Base-by-base conservation (phyloP, 805 yeast genomes). In the Kazachstania psychrophila region DNA sequence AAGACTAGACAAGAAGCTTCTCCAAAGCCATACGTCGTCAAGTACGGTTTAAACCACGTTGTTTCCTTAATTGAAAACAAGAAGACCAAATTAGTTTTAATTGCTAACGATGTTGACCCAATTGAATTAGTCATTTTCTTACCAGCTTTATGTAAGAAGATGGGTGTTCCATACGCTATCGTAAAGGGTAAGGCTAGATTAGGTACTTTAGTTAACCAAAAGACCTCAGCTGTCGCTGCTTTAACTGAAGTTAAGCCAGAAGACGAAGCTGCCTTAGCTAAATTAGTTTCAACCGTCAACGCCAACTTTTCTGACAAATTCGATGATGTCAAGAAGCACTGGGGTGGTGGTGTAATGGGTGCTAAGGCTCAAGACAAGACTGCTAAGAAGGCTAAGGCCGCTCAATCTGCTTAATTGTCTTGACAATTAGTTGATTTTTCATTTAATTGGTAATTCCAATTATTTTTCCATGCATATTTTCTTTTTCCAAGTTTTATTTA, bases 281-380 rank as follows among this genome's bases (percentile, higher is more conserved):
- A 85, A 68, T 77, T 89, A 62, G 76, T 92, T 54, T 81, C 96
- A 42, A 81, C 97, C 61, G 77, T 89, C 69, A 79, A 86, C 72
- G 80, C 94, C 54, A 87, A 86, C 92, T 89, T 81, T 72, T 67
- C 70, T 58, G 95, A 84, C 65, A 85, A 86, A 72, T 85, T 80
- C 82, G 96, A 89, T 64, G 96, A 92, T 58, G 63, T 75, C 65
- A 89, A 94, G 79, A 87, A 85, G 74, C 95, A 86, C 81, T 89
- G 98, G 98, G 97, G 97, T 77, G 98, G 98, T 77, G 98, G 98
- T 77, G 65, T 86, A 69, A 73, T 92, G 77, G 96, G 97, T 69
- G 72, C 82, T 58, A 92, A 89, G 77, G 86, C 96, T 62, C 76
- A 75, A 61, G 92, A 79, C 63, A 85, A 81, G 75, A 64, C 68